These are phyloP conservation scores for Trichosporon asahii DNA, from an alignment of 1,284 basidiomycete genomes.

Conservation along the genomic window DNA sequence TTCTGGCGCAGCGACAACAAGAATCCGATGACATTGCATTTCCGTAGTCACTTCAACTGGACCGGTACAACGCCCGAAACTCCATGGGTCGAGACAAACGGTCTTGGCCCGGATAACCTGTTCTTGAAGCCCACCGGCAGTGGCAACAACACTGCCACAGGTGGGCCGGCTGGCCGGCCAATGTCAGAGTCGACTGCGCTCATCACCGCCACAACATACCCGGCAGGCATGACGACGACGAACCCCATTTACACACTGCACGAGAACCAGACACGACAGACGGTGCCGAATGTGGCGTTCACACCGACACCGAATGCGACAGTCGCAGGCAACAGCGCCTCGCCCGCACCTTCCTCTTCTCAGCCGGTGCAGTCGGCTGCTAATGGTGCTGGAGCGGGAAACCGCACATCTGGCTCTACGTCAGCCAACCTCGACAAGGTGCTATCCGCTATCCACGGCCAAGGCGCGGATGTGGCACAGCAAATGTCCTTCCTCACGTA, in stretches of 20 bases:
- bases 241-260: background rate
- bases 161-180: background rate
- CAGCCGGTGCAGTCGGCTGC: background rate
- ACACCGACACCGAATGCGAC: background rate
- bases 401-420: background rate
- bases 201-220: background rate
- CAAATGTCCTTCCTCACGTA: conserved; percentile 51
- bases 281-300: background rate
- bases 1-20: conserved; percentile 37
- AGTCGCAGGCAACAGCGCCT: background rate
- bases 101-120: conserved; percentile 45
- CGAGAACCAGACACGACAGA: conserved; percentile 1
- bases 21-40: conserved; percentile 41
- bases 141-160: background rate
- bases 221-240: background rate
- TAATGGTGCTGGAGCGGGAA: background rate
- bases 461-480: conserved; percentile 40
- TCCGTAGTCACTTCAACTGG: conserved; percentile 53
- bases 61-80: conserved; percentile 36
- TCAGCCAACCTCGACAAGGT: conserved; percentile 34
- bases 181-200: background rate
- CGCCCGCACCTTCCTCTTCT: background rate
- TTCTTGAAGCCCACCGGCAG: conserved; percentile 37
- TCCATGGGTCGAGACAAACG: conserved; percentile 31
- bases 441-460: conserved; percentile 41